Base-by-base conservation (phyloP, 306 rosid genomes). In the Calophaca sinica region DNA sequence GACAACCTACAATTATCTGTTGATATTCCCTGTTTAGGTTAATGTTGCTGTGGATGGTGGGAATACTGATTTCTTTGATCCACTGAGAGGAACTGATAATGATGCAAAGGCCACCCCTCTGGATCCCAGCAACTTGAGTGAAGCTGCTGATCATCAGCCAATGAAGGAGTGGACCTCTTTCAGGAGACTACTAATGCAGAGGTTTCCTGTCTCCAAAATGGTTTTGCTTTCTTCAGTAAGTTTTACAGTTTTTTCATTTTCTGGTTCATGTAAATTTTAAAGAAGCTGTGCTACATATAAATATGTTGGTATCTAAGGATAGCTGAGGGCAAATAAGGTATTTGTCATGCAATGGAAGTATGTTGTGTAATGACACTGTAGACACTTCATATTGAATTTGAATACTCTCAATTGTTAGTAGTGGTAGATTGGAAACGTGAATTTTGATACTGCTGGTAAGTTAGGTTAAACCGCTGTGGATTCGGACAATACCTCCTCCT, bases 121-220 rank as follows among this genome's bases (percentile, higher is more conserved):
- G 6, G 73, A 70, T 60, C 65, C 7, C 10, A 83, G 49, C 62
- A 57, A 81, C 51, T 54, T 68, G 32, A 52, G 61, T 74, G 91
- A 83, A 66, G 76, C 73, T 60, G 41, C 77, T 20, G 58, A 49
- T 78, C 82, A 70, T 75, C 86, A 60, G 41, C 79, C 83, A 28
- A 72, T 68, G 10, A 91, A 86, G 86, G 98, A 91, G 59, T 94
- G 97, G 98, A 79, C 81, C 78, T 81, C 96, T 74, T 91, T 90
- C 82, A 84, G 87, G 81, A 94, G 92, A 80, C 81, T 90, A 75
- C 85, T 87, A 58, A 90, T 84, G 87, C 97, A 94, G 85, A 82
- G 87, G 72, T 94, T 94, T 85, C 93, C 97, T 32, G 89, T 84
- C 78, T 83, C 96, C 68, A 91, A 94, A 80, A 86, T 86, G 88